These are phyloP conservation scores for Gossypium raimondii DNA, from an alignment of 345 rosid genomes.

Conservation along the genomic window DNA sequence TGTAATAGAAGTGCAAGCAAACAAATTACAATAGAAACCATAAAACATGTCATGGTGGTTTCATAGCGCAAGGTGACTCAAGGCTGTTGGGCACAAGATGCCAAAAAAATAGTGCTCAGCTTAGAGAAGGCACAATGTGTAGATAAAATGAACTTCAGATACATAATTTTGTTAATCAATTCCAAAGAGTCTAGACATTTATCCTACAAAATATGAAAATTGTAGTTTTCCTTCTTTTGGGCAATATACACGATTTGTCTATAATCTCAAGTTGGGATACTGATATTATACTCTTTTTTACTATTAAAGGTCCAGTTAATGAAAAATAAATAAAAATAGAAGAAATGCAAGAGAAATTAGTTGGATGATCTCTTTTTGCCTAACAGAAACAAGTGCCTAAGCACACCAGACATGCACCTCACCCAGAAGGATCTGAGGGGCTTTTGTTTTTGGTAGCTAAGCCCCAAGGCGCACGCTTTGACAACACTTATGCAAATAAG, in stretches of 20 bases:
- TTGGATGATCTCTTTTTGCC: neutral
- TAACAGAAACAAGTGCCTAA: neutral
- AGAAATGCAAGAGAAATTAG: neutral
- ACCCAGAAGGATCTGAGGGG: neutral
- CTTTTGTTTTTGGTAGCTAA: neutral
- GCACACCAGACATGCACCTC: neutral
- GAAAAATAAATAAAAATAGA: neutral
- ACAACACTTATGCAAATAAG: neutral
- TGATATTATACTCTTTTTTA: neutral
- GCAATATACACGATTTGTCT: neutral
- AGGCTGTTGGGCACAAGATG: neutral
- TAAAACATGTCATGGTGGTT: conserved; percentile 1
- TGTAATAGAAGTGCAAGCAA: neutral
- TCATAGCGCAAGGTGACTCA: neutral
- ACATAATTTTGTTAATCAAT: neutral
- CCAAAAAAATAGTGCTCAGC: neutral
- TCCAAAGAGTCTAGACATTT: neutral
- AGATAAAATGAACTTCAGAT: neutral
- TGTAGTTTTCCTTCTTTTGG: neutral
- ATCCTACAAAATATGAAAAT: neutral
- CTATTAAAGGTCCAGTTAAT: neutral
- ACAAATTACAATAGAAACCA: neutral
- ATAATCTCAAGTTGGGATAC: neutral
- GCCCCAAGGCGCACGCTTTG: neutral
- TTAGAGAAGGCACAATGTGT: neutral